These are phyloP conservation scores for Mucor lusitanicus DNA, from an alignment of 371 early-diverging fungal genomes.

Conservation along the genomic window DNA sequence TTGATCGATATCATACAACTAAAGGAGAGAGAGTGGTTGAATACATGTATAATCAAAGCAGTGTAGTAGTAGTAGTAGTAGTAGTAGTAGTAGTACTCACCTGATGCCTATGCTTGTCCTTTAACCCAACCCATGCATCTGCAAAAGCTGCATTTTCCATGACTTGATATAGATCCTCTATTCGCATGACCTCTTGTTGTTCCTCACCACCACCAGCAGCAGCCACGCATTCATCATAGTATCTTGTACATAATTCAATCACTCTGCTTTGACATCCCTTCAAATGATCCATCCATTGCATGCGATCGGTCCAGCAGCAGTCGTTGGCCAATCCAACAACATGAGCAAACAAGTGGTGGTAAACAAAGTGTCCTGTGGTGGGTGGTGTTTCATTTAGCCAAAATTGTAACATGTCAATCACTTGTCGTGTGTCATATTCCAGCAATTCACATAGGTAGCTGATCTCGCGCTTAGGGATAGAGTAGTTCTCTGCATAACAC, in stretches of 20 bases:
- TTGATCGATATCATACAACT: slow-evolving; percentile 29
- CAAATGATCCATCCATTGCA: slow-evolving; percentile 1
- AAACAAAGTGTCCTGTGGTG: neutral
- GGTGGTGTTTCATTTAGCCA: slow-evolving; percentile 22
- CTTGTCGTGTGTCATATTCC: slow-evolving; percentile 27
- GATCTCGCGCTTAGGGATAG: slow-evolving; percentile 21
- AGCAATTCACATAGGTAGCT: slow-evolving; percentile 21
- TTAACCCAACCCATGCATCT: slow-evolving; percentile 21
- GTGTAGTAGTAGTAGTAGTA: too few species aligned
- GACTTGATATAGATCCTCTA: slow-evolving; percentile 3
- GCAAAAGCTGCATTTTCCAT: slow-evolving; percentile 18
- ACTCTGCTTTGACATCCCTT: neutral
- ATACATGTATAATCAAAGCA: too few species aligned
- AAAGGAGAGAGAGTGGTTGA: neutral
- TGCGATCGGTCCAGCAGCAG: neutral
- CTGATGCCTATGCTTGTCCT: slow-evolving; percentile 16
- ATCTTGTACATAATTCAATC: slow-evolving; percentile 3
- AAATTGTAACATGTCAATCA: slow-evolving; percentile 36
- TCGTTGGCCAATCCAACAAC: slow-evolving; percentile 5
- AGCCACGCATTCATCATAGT: neutral
- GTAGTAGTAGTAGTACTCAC: too few species aligned
- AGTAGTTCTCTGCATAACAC: slow-evolving; percentile 17
- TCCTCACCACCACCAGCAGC: too few species aligned
- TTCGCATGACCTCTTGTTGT: slow-evolving; percentile 4
- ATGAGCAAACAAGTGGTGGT: slow-evolving; percentile 10